A percentile compares a stretch with the other conserved stretches of the same genome.
Conservation (phyloP, 495 filamentous ascomycete genomes). For the Hyaloscypha variabilis region DNA sequence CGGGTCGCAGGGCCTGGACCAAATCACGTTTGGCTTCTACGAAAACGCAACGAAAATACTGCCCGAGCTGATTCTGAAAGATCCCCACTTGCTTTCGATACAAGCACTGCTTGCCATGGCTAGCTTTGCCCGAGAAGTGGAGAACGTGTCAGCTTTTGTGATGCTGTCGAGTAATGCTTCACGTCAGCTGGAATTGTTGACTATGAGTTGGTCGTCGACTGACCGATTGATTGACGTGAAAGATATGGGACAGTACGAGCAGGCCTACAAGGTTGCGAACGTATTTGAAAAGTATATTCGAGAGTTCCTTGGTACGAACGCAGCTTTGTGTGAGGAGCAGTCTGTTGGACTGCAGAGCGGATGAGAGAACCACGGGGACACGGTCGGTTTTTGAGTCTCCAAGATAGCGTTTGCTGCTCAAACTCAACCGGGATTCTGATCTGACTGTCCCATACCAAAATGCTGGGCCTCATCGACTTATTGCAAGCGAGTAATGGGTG, state of each 20-base stretch:
- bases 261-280: neutral
- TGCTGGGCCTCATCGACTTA: too few species aligned
- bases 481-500: too few species aligned
- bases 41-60: conserved; percentile 16
- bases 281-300: neutral
- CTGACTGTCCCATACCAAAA: too few species aligned
- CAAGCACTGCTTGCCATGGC: conserved; percentile 23
- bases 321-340: too few species aligned
- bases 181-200: conserved; percentile 15
- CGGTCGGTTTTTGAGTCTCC: too few species aligned
- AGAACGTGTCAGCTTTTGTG: conserved; percentile 2
- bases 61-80: conserved; percentile 18
- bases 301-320: too few species aligned
- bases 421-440: too few species aligned
- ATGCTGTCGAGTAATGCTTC: conserved; percentile 22
- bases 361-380: too few species aligned
- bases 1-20: conserved; percentile 1
- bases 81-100: neutral
- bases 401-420: too few species aligned
- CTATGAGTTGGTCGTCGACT: neutral
- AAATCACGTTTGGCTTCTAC: conserved; percentile 13
- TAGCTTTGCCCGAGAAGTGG: conserved; percentile 3
- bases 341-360: too few species aligned
- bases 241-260: neutral
- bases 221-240: neutral